Evolutionary conservation across 228 moss, liverwort and hornwort genomes (phyloP).

Genomic region (Sphagnum fallax): DNA sequence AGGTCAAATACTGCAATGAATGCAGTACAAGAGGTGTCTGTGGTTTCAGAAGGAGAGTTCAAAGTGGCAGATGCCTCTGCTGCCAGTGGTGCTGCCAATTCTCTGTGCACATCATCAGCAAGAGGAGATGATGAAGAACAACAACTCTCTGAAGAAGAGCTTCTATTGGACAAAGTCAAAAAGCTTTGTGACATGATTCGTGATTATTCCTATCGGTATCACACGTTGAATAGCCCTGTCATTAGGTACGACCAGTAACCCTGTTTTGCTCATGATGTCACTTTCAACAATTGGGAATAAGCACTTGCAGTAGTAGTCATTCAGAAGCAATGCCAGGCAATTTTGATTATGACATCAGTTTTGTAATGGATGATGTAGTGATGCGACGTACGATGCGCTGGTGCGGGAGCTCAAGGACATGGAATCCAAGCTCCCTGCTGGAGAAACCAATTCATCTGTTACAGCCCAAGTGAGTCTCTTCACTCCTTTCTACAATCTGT

Average conservation of each 20-base stretch:
- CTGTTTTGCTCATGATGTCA: neutral
- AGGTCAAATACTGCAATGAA: conserved; percentile 6
- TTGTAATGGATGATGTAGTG: conserved; percentile 33
- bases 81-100: neutral
- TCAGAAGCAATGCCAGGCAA: too few relatives aligned
- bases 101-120: too few relatives aligned
- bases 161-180: conserved; percentile 21
- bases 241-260: conserved; percentile 50
- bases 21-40: conserved; percentile 9
- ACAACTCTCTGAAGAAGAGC: too few relatives aligned
- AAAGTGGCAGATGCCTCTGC: conserved; percentile 8
- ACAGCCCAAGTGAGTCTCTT: conserved; percentile 27
- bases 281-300: too few relatives aligned
- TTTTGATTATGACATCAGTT: neutral
- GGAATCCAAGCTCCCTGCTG: conserved; percentile 34
- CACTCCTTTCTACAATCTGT: too few relatives aligned
- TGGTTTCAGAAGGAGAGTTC: conserved; percentile 17
- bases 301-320: too few relatives aligned
- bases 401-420: conserved; percentile 60
- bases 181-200: conserved; percentile 54
- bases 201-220: conserved; percentile 68
- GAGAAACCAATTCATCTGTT: conserved; percentile 22
- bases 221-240: conserved; percentile 61
- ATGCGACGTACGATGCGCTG: conserved; percentile 73
- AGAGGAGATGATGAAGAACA: too few relatives aligned